Evolutionary conservation across 2,329 filamentous ascomycete species (phyloP).

Genomic region (Ophiocordyceps unilateralis): DNA sequence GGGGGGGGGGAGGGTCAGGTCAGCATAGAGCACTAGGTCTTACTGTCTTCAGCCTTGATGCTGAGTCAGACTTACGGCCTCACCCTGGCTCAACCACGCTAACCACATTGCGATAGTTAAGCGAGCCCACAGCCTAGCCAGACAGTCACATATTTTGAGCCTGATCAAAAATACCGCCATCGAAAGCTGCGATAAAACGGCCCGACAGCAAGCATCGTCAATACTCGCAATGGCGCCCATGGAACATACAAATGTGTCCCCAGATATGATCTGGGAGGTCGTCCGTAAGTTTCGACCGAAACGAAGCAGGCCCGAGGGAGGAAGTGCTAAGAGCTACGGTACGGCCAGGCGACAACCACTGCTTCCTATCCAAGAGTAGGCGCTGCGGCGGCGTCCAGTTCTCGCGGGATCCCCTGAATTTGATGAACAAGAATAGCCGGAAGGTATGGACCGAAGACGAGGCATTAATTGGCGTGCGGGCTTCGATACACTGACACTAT

Average conservation of each 20-base stretch:
- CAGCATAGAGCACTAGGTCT: too few species aligned
- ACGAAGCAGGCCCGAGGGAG: not conserved
- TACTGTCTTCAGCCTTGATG: not conserved
- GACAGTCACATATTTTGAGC: constrained; percentile 9
- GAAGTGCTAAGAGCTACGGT: not conserved
- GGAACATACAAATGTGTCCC: constrained; percentile 57
- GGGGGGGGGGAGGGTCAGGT: too few species aligned
- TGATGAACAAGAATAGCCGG: constrained; percentile 78
- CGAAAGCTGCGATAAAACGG: constrained; percentile 1
- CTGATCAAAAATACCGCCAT: not conserved
- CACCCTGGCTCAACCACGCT: constrained; percentile 4
- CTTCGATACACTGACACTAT: constrained; percentile 15
- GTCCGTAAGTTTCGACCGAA: constrained; percentile 61
- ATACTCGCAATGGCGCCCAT: constrained; percentile 35
- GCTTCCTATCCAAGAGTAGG: constrained; percentile 84
- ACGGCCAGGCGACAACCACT: constrained; percentile 60
- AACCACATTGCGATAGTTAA: constrained; percentile 15
- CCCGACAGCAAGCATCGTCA: constrained; percentile 12
- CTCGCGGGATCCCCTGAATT: constrained; percentile 87
- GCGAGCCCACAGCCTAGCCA: constrained; percentile 23
- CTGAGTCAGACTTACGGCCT: not conserved
- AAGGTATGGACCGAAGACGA: constrained; percentile 44
- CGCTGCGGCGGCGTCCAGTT: constrained; percentile 66
- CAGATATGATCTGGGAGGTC: constrained; percentile 89
- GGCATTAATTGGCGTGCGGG: not conserved